phyloP scores from a whole-genome alignment of 352 stramenopile genomes.

The Pythium apleroticum region DNA sequence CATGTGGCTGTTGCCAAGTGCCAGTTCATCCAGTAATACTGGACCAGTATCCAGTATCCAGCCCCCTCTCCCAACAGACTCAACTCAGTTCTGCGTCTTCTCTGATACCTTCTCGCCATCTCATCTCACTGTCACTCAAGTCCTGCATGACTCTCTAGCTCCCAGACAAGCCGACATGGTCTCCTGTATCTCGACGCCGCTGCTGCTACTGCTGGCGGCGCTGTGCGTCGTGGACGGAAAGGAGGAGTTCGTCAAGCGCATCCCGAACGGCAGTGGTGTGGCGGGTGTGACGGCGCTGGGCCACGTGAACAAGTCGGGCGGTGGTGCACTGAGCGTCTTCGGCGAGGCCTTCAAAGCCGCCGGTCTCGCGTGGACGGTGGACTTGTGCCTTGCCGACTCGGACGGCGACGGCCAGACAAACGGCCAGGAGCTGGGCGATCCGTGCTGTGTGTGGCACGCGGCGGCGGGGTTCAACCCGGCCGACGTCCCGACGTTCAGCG shows the following conservation, averaged over 20 bases:
- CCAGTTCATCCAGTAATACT: neutral
- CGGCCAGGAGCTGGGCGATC: constrained; percentile 64
- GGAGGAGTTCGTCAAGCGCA: neutral
- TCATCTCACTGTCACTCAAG: neutral
- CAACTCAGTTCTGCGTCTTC: neutral
- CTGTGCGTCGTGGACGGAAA: neutral
- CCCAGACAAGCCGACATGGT: neutral
- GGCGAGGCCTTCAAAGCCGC: constrained; percentile 27
- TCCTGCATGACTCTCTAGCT: neutral
- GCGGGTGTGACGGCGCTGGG: constrained; percentile 29
- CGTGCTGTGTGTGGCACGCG: constrained; percentile 37
- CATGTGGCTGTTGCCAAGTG: neutral
- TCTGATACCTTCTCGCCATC: neutral
- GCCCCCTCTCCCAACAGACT: neutral
- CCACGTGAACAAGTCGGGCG: constrained; percentile 28
- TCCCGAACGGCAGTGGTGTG: constrained; percentile 37
- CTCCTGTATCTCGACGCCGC: neutral
- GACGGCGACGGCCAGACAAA: constrained; percentile 42
- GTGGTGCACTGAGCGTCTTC: constrained; percentile 30
- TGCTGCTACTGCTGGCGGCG: neutral
- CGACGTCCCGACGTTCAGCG: constrained; percentile 15
- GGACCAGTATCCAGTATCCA: neutral
- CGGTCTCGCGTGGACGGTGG: constrained; percentile 28
- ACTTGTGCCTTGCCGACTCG: constrained; percentile 32
- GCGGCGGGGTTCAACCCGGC: neutral